Evolutionary conservation across 2,329 filamentous ascomycete species (phyloP).

Genomic region (Byssoonygena ceratinophila): DNA sequence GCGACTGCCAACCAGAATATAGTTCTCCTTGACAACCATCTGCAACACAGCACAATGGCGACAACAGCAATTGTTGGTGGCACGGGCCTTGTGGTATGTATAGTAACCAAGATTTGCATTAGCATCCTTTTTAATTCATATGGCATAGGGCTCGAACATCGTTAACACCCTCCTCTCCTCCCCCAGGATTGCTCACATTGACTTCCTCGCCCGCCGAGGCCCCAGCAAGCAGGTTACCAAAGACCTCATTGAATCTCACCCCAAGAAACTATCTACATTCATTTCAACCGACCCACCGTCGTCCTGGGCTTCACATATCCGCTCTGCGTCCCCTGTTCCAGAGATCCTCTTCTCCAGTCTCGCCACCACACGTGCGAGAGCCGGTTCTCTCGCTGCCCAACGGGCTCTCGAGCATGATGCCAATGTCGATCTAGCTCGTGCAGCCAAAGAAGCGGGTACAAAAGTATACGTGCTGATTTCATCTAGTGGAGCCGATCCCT

Average conservation of each 20-base stretch:
- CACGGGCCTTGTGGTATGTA: slow-evolving; percentile 15
- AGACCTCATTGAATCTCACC: slow-evolving; percentile 43
- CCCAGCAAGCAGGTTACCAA: slow-evolving; percentile 40
- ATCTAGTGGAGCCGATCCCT: slow-evolving; percentile 42
- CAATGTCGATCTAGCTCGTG: slow-evolving; percentile 65
- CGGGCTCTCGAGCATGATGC: slow-evolving; percentile 82
- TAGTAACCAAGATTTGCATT: not conserved
- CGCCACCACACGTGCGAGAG: slow-evolving; percentile 65
- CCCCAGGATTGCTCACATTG: slow-evolving; percentile 31
- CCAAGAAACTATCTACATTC: slow-evolving; percentile 56
- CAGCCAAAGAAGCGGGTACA: slow-evolving; percentile 61
- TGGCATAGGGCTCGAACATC: slow-evolving; percentile 58
- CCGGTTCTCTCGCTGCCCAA: slow-evolving; percentile 67
- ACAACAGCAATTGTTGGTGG: slow-evolving; percentile 15
- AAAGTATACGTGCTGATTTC: slow-evolving; percentile 71
- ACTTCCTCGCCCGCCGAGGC: slow-evolving; percentile 38
- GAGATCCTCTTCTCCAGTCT: slow-evolving; percentile 64
- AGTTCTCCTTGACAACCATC: too few relatives aligned
- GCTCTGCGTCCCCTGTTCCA: slow-evolving; percentile 46
- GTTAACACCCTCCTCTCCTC: slow-evolving; percentile 44
- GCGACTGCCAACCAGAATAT: not conserved
- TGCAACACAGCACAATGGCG: slow-evolving; percentile 9
- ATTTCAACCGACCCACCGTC: slow-evolving; percentile 54
- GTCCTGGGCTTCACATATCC: slow-evolving; percentile 53
- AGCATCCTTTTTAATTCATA: not conserved